phyloP scores from a whole-genome alignment of 2,329 filamentous ascomycete species.

The Penicillium fuscoglaucum region DNA sequence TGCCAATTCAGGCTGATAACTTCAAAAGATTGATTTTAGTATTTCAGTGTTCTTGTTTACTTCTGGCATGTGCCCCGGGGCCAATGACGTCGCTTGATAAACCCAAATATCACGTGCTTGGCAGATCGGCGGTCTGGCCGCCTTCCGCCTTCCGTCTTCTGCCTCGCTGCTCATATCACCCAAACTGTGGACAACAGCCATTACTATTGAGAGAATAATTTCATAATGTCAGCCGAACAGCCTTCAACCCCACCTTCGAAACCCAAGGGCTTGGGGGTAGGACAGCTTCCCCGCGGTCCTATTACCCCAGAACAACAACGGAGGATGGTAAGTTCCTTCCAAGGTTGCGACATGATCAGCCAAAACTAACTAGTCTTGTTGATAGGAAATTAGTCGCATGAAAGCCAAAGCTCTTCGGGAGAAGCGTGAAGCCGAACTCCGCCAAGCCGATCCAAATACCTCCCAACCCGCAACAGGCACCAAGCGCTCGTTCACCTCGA shows the following conservation, averaged over 20 bases:
- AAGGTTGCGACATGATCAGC: not conserved
- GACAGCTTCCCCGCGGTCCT: conserved; percentile 47
- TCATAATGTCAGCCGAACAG: conserved; percentile 17
- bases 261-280: conserved; percentile 36
- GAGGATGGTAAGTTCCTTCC: conserved; percentile 49
- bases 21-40: not conserved
- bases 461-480: conserved; percentile 58
- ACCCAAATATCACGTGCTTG: not conserved
- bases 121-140: not conserved
- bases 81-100: conserved; percentile 6
- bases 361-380: not conserved
- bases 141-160: conserved; percentile 1
- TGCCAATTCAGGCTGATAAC: not conserved
- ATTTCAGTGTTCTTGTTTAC: not conserved
- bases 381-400: conserved; percentile 79
- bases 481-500: conserved; percentile 70
- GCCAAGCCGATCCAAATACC: conserved; percentile 36
- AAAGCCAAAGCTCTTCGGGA: conserved; percentile 84
- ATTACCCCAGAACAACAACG: conserved; percentile 63
- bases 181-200: not conserved
- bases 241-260: conserved; percentile 43
- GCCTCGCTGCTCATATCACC: not conserved
- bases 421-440: conserved; percentile 65
- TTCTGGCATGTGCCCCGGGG: not conserved
- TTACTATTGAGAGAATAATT: not conserved